These are phyloP conservation scores for Backusella luteola DNA, from an alignment of 192 early-diverging fungal genomes.

Conservation along the genomic window DNA sequence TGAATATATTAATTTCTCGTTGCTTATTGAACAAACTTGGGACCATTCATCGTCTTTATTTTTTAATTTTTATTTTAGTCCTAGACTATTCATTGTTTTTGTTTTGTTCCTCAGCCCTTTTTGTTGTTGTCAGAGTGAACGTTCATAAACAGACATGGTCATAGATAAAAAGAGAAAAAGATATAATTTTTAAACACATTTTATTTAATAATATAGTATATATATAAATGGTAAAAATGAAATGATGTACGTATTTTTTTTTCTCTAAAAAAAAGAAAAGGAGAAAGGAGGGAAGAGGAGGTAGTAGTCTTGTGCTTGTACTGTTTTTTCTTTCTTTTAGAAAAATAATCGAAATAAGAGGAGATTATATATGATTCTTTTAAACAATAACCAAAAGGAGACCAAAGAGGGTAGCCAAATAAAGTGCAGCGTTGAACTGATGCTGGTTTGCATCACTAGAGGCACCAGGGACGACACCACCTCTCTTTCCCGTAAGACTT, in stretches of 20 bases:
- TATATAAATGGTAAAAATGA: not conserved
- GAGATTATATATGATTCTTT: not conserved
- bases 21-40: no score
- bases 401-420: conserved; percentile 28
- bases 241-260: not conserved
- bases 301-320: not conserved
- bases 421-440: conserved; percentile 17
- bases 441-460: conserved; percentile 9
- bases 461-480: conserved; percentile 15
- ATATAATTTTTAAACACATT: not conserved
- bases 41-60: no score
- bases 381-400: conserved; percentile 12
- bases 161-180: not conserved
- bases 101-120: no score
- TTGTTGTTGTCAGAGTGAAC: not conserved
- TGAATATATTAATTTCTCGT: no score
- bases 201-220: not conserved
- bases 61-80: no score
- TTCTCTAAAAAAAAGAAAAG: not conserved
- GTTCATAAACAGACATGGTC: not conserved
- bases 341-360: not conserved
- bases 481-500: conserved; percentile 1
- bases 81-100: no score
- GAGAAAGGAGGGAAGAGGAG: not conserved
- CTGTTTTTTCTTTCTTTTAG: not conserved